Evolutionary conservation across 2,329 filamentous ascomycete species (phyloP).

Genomic region (Alternaria triticina): DNA sequence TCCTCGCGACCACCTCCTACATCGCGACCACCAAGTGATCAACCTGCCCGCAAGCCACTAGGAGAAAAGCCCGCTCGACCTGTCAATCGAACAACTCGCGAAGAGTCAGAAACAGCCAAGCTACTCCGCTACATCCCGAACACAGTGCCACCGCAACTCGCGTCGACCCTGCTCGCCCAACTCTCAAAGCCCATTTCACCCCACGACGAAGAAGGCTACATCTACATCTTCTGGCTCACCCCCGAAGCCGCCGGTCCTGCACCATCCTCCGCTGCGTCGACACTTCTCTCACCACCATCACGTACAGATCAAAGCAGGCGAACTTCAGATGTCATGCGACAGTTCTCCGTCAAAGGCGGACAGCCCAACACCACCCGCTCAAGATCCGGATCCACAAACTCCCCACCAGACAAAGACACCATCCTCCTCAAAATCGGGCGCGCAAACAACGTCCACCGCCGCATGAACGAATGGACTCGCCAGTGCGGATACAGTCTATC

Average conservation of each 20-base stretch:
- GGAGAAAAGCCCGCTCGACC: slow-evolving; percentile 32
- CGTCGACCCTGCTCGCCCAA: slow-evolving; percentile 76
- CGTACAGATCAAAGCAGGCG: slow-evolving; percentile 32
- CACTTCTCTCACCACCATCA: slow-evolving; percentile 62
- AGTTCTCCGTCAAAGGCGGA: slow-evolving; percentile 36
- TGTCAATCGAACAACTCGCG: slow-evolving; percentile 25
- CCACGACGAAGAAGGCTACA: slow-evolving; percentile 81
- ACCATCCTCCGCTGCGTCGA: slow-evolving; percentile 54
- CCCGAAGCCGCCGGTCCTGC: slow-evolving; percentile 63
- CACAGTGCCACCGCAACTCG: slow-evolving; percentile 68
- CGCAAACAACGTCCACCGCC: slow-evolving; percentile 82
- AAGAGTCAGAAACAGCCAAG: slow-evolving; percentile 45
- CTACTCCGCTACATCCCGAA: slow-evolving; percentile 73
- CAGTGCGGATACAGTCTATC: slow-evolving; percentile 92
- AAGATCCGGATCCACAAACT: not conserved
- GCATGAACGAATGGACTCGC: slow-evolving; percentile 89
- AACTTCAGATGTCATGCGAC: slow-evolving; percentile 43
- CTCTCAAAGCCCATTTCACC: slow-evolving; percentile 76
- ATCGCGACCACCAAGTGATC: slow-evolving; percentile 15
- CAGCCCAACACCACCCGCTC: slow-evolving; percentile 7
- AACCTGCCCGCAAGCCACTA: slow-evolving; percentile 33
- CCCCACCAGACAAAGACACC: slow-evolving; percentile 57
- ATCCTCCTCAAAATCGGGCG: slow-evolving; percentile 71
- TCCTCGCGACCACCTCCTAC: slow-evolving; percentile 5
- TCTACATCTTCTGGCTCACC: slow-evolving; percentile 99